Conservation (phyloP, 2,329 filamentous ascomycete species). For the Stemphylium vesicarium region DNA sequence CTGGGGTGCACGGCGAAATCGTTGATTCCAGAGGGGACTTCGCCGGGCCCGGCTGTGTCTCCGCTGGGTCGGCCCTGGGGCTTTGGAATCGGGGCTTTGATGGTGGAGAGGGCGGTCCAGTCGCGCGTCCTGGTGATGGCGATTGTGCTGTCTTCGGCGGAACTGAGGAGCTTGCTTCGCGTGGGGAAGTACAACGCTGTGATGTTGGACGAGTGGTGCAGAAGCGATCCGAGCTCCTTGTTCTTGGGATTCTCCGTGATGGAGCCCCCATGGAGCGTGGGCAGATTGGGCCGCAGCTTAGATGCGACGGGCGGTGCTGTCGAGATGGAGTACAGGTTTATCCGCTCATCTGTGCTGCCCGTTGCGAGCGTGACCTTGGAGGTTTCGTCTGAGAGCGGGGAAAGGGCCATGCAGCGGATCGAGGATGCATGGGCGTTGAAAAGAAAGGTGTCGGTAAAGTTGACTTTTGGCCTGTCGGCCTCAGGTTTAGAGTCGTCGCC, state of each 20-base stretch:
- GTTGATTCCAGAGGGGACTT: slow-evolving; percentile 85
- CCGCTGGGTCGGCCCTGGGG: slow-evolving; percentile 80
- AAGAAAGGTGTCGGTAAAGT: slow-evolving; percentile 91
- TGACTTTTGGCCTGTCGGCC: slow-evolving; percentile 50
- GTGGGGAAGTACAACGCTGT: slow-evolving; percentile 83
- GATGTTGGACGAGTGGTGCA: slow-evolving; percentile 85
- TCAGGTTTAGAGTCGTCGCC: slow-evolving; percentile 24
- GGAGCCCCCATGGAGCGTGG: slow-evolving; percentile 72
- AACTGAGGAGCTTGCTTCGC: slow-evolving; percentile 84
- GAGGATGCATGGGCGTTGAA: slow-evolving; percentile 93
- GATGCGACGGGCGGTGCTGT: slow-evolving; percentile 60
- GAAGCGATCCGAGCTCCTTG: slow-evolving; percentile 81
- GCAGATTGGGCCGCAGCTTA: slow-evolving; percentile 64
- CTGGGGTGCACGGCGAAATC: slow-evolving; percentile 95
- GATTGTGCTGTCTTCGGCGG: slow-evolving; percentile 89
- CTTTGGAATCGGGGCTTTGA: slow-evolving; percentile 88
- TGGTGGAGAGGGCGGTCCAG: slow-evolving; percentile 84
- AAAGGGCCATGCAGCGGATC: slow-evolving; percentile 87
- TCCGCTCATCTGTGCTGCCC: slow-evolving; percentile 89
- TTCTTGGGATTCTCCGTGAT: slow-evolving; percentile 87
- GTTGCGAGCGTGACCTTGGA: slow-evolving; percentile 90
- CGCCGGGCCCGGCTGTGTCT: slow-evolving; percentile 84
- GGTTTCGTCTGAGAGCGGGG: slow-evolving; percentile 69
- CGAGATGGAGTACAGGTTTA: slow-evolving; percentile 93
- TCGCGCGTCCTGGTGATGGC: slow-evolving; percentile 86